Evolutionary conservation across 2,329 filamentous ascomycete species (phyloP).

Genomic region (Claviceps arundinis): DNA sequence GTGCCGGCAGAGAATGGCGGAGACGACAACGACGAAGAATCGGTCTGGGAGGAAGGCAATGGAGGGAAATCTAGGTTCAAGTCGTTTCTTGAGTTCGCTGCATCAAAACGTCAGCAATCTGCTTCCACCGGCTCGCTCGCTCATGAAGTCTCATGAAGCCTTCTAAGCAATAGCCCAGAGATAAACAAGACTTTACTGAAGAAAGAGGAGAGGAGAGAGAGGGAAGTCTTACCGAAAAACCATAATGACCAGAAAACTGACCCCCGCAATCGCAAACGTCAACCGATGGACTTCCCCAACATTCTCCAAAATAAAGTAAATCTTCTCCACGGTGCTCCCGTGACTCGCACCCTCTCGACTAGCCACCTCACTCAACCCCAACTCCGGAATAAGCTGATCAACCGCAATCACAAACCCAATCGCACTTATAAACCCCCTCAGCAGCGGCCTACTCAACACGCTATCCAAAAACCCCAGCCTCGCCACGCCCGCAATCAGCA

Average conservation of each 20-base stretch:
- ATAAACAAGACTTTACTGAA: too few relatives aligned
- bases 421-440: constrained; percentile 91
- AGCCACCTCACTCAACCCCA: constrained; percentile 59
- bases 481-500: constrained; percentile 74
- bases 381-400: constrained; percentile 83
- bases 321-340: constrained; percentile 75
- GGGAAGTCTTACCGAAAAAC: constrained; percentile 52
- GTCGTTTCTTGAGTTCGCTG: constrained; percentile 65
- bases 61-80: constrained; percentile 66
- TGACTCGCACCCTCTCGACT: constrained; percentile 56
- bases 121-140: too few relatives aligned
- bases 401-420: constrained; percentile 95
- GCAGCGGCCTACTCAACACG: constrained; percentile 81
- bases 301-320: constrained; percentile 64
- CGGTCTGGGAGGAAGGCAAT: constrained; percentile 88
- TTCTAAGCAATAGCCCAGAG: too few relatives aligned
- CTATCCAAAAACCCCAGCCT: constrained; percentile 88
- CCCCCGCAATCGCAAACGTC: constrained; percentile 62
- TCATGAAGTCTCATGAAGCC: too few relatives aligned
- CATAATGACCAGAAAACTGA: constrained; percentile 82
- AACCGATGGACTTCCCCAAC: constrained; percentile 53
- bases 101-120: background rate
- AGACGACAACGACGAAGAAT: constrained; percentile 76
- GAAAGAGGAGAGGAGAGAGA: too few relatives aligned
- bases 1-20: constrained; percentile 64